phyloP scores from a whole-genome alignment of 1,284 basidiomycete species.

The Ceratobasidium sp. region DNA sequence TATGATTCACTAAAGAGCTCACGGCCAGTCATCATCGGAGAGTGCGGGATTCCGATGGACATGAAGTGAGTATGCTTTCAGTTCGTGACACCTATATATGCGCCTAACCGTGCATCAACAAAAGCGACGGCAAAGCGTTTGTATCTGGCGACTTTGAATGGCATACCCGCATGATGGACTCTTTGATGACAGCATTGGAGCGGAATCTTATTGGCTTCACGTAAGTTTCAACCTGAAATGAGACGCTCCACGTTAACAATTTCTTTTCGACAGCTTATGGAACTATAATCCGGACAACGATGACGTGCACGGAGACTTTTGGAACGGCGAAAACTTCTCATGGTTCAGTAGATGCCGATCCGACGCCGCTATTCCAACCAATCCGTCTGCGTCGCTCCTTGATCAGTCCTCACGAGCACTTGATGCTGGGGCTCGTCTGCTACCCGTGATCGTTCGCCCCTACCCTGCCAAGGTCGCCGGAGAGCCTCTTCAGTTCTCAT shows the following conservation, averaged over 20 bases:
- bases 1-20: conserved; percentile 78
- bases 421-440: conserved; percentile 84
- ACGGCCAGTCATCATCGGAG: conserved; percentile 83
- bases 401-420: conserved; percentile 72
- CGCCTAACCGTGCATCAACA: conserved; percentile 10
- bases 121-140: conserved; percentile 79
- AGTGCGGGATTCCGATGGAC: conserved; percentile 94
- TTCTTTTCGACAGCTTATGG: too few relatives aligned
- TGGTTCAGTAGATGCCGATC: conserved; percentile 83
- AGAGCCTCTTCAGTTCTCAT: conserved; percentile 73
- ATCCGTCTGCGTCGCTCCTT: conserved; percentile 34
- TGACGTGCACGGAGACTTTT: conserved; percentile 84
- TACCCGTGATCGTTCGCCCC: conserved; percentile 82
- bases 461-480: conserved; percentile 85
- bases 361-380: conserved; percentile 61
- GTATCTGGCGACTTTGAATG: conserved; percentile 79
- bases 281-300: conserved; percentile 93
- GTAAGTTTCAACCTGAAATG: conserved; percentile 64
- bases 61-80: conserved; percentile 77
- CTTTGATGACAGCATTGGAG: conserved; percentile 83
- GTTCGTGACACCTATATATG: too few relatives aligned
- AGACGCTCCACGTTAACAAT: too few relatives aligned
- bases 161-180: conserved; percentile 91
- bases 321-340: conserved; percentile 97
- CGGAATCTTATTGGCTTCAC: conserved; percentile 80